Conservation (phyloP, 108 stramenopile species). For the Phaeodactylum tricornutum region DNA sequence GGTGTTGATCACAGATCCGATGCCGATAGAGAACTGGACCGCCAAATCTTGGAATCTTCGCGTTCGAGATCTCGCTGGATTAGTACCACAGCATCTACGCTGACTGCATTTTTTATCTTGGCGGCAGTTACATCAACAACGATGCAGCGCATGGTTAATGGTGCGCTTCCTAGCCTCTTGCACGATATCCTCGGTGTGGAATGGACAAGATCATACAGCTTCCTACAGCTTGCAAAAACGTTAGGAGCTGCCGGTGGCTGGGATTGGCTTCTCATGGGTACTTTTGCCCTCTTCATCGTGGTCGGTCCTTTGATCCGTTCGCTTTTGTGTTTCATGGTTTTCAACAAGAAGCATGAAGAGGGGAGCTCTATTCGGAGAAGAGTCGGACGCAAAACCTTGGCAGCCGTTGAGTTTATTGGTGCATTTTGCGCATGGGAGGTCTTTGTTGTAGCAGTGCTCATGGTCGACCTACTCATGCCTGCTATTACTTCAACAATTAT, state of each 20-base stretch:
- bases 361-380: background rate
- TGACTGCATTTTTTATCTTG: background rate
- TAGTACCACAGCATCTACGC: background rate
- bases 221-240: slow-evolving; percentile 52
- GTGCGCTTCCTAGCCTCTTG: slow-evolving; percentile 57
- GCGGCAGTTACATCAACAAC: slow-evolving; percentile 19
- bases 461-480: slow-evolving; percentile 78
- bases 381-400: slow-evolving; percentile 4
- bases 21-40: background rate
- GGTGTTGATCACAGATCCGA: too few relatives aligned
- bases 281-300: slow-evolving; percentile 61
- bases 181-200: slow-evolving; percentile 68
- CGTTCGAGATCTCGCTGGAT: too few relatives aligned
- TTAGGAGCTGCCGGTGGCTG: slow-evolving; percentile 76
- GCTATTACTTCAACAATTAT: slow-evolving; percentile 69
- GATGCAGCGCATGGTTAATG: slow-evolving; percentile 68
- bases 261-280: slow-evolving; percentile 74
- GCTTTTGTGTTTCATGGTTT: slow-evolving; percentile 15
- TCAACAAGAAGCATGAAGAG: slow-evolving; percentile 6
- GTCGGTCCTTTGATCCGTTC: slow-evolving; percentile 30
- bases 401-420: slow-evolving; percentile 52
- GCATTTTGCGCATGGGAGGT: slow-evolving; percentile 88
- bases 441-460: slow-evolving; percentile 53
- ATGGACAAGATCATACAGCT: slow-evolving; percentile 55
- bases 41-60: background rate